A percentile compares a stretch with the other conserved stretches of the same genome.
Conservation (phyloP, 495 filamentous ascomycete species). For the Penicillium pancosmium region DNA sequence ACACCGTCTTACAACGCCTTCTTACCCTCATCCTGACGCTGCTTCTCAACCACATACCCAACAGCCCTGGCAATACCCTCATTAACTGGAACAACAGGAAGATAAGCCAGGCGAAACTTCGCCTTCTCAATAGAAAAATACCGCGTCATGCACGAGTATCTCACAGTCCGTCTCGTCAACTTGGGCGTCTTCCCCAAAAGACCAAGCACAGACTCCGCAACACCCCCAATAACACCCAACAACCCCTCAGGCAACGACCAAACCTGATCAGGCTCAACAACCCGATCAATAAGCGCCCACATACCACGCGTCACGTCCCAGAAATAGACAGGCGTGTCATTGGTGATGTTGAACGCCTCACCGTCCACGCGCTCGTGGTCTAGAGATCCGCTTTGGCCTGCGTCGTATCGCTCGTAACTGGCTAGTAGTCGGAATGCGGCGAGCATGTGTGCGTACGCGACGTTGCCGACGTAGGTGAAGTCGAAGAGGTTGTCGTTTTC, state of each 20-base stretch:
- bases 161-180: constrained; percentile 72
- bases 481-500: constrained; percentile 77
- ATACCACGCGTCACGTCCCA: constrained; percentile 87
- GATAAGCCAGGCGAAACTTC: constrained; percentile 73
- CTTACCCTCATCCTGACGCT: constrained; percentile 42
- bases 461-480: constrained; percentile 59
- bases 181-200: constrained; percentile 73
- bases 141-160: constrained; percentile 77
- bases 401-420: constrained; percentile 52
- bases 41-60: constrained; percentile 61
- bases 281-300: constrained; percentile 73
- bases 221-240: constrained; percentile 63
- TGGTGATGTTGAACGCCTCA: constrained; percentile 94
- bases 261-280: constrained; percentile 64
- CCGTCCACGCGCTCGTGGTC: constrained; percentile 85
- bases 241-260: constrained; percentile 68
- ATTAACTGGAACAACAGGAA: constrained; percentile 69
- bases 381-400: constrained; percentile 59
- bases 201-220: constrained; percentile 70
- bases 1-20: constrained; percentile 39
- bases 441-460: constrained; percentile 52
- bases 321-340: constrained; percentile 89
- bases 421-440: constrained; percentile 70
- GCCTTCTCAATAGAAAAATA: constrained; percentile 90
- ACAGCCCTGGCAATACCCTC: constrained; percentile 75